Percentiles rank a stretch among this genome's conserved stretches.
These are phyloP conservation scores for Xylariaceae sp. DNA, from an alignment of 2,329 filamentous ascomycete species.

Conservation along the genomic window DNA sequence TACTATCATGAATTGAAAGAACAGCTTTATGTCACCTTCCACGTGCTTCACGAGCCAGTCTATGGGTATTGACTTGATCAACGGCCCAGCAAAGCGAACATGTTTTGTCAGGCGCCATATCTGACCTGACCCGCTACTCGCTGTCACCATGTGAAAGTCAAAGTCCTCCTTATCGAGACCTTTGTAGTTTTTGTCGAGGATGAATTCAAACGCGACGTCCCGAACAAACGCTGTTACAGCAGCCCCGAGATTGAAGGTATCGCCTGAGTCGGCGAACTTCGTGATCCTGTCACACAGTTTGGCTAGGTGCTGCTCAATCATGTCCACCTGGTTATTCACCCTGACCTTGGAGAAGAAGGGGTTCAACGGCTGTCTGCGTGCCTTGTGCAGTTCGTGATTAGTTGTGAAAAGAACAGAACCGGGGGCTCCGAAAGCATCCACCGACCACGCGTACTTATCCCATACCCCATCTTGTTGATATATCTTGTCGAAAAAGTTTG, in stretches of 20 bases:
- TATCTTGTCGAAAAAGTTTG: slow-evolving; percentile 2
- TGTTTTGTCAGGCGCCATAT: slow-evolving; percentile 22
- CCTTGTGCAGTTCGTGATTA: background rate
- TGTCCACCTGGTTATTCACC: background rate
- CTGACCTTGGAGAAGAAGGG: slow-evolving; percentile 6
- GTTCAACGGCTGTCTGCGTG: background rate
- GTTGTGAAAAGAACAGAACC: background rate
- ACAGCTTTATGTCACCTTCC: slow-evolving; percentile 7
- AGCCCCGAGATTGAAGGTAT: background rate
- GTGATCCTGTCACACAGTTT: background rate
- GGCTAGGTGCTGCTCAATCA: background rate
- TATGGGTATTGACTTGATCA: slow-evolving; percentile 16
- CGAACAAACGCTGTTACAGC: background rate
- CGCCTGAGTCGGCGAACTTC: background rate
- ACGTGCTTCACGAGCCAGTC: slow-evolving; percentile 7
- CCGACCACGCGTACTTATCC: slow-evolving; percentile 5
- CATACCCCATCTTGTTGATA: background rate
- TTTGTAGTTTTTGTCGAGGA: background rate
- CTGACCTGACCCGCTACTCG: slow-evolving; percentile 1
- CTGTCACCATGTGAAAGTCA: slow-evolving; percentile 1
- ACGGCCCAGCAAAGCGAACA: slow-evolving; percentile 15
- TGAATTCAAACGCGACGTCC: background rate
- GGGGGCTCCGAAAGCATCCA: background rate
- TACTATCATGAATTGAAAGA: slow-evolving; percentile 9
- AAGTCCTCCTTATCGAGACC: slow-evolving; percentile 18